Percentiles rank a stretch among this genome's conserved stretches.
phyloP scores from a whole-genome alignment of 371 early-diverging fungal genomes.

The Rhizomucor miehei region DNA sequence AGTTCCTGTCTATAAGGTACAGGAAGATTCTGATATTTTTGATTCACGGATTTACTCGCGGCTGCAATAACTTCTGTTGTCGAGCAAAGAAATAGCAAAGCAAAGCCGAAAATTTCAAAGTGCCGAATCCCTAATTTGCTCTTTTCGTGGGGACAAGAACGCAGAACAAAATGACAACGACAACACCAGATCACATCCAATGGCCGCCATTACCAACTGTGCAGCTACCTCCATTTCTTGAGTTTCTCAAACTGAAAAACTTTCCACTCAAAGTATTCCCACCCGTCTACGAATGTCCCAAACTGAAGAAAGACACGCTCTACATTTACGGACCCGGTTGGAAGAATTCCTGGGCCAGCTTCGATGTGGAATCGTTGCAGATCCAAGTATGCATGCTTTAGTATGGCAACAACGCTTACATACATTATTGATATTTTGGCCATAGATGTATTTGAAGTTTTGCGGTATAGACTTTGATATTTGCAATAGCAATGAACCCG shows the following conservation, averaged over 20 bases:
- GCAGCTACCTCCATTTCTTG: constrained; percentile 36
- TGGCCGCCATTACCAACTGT: constrained; percentile 52
- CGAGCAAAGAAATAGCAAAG: no score
- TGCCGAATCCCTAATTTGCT: no score
- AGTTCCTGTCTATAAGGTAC: no score
- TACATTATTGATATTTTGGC: neutral
- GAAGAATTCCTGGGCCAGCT: constrained; percentile 30
- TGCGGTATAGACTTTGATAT: constrained; percentile 37
- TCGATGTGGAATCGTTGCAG: constrained; percentile 45
- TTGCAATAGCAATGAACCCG: constrained; percentile 39
- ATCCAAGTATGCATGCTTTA: constrained; percentile 27
- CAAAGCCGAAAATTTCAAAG: no score
- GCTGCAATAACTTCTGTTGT: no score
- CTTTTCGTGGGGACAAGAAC: no score
- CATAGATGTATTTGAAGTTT: constrained; percentile 45
- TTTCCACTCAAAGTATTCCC: constrained; percentile 45
- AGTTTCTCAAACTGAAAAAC: constrained; percentile 42
- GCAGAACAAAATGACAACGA: neutral
- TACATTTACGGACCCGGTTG: constrained; percentile 50
- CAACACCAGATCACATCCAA: constrained; percentile 89
- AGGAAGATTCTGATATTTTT: no score
- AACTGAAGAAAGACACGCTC: constrained; percentile 31
- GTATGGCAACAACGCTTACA: neutral
- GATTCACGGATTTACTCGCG: no score
- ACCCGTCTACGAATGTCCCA: constrained; percentile 34